These are phyloP conservation scores for Xylaria scruposa DNA, from an alignment of 495 filamentous ascomycete species.

Conservation along the genomic window DNA sequence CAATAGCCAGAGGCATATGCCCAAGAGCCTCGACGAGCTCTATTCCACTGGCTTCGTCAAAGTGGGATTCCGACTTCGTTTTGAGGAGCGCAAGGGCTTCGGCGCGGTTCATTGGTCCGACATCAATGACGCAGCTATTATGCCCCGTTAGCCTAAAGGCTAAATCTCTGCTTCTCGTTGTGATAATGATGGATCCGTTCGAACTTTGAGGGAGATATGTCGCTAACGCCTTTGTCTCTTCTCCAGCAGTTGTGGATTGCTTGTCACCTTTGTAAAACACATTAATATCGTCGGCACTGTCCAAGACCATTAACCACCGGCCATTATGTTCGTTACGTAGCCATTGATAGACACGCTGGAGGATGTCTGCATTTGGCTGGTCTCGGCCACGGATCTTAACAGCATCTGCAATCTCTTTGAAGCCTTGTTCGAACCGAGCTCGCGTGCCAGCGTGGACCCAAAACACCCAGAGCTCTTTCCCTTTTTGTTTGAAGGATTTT, in stretches of 20 bases:
- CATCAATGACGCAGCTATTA: conserved; percentile 29
- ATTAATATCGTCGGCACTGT: conserved; percentile 53
- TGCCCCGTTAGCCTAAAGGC: conserved; percentile 36
- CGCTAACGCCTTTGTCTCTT: conserved; percentile 27
- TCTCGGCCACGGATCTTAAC: conserved; percentile 45
- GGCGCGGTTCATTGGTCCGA: conserved; percentile 36
- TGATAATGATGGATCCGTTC: conserved; percentile 49
- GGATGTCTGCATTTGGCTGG: conserved; percentile 44
- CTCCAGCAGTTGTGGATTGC: background rate
- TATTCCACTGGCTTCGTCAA: conserved; percentile 23
- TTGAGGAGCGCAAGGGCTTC: conserved; percentile 40
- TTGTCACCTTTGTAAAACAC: conserved; percentile 31
- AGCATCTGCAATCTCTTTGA: conserved; percentile 45
- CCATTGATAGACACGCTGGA: conserved; percentile 48
- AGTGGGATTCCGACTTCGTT: conserved; percentile 33
- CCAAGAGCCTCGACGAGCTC: conserved; percentile 49
- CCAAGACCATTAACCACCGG: conserved; percentile 51
- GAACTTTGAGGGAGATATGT: conserved; percentile 49
- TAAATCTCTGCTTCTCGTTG: conserved; percentile 40
- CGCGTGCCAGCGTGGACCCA: conserved; percentile 50
- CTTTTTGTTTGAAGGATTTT: conserved; percentile 15
- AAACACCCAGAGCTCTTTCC: conserved; percentile 41
- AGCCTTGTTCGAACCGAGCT: conserved; percentile 47
- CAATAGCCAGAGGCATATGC: conserved; percentile 57
- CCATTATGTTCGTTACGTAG: conserved; percentile 47